These are phyloP conservation scores for Dendrocalamus sinicus DNA, from an alignment of 176 grass and related monocot species.

Conservation along the genomic window DNA sequence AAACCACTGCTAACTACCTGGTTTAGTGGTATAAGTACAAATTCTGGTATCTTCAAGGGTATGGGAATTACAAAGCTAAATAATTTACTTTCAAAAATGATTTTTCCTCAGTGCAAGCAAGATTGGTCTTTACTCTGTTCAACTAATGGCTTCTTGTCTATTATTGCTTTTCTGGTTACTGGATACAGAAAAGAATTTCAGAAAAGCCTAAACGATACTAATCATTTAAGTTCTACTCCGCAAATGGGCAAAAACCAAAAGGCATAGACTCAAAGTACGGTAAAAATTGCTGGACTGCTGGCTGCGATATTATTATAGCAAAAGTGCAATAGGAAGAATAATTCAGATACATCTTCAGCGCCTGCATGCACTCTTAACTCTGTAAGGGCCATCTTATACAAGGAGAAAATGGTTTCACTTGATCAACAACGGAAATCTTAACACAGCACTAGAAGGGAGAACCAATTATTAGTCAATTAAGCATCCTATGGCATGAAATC, in stretches of 20 bases:
- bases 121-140: conserved; percentile 22
- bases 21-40: conserved; percentile 14
- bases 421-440: background rate
- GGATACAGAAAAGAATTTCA: background rate
- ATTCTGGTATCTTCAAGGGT: background rate
- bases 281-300: background rate
- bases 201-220: background rate
- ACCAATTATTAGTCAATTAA: background rate
- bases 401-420: conserved; percentile 1
- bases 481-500: background rate
- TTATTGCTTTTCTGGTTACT: background rate
- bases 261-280: background rate
- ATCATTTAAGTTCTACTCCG: background rate
- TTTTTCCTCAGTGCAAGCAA: conserved; percentile 8
- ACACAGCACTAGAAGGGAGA: conserved; percentile 3
- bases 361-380: background rate
- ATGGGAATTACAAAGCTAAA: background rate
- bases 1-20: conserved; percentile 12
- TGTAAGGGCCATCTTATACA: background rate
- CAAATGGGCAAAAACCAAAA: background rate
- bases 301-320: conserved; percentile 3
- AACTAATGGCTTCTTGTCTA: background rate
- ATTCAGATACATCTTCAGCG: background rate
- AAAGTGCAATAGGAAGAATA: conserved; percentile 8
- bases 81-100: background rate